A percentile compares a stretch with the other conserved stretches of the same genome.
Evolutionary conservation across 2,329 filamentous ascomycete genomes (phyloP).

Genomic region (Epichloe gansuensis): DNA sequence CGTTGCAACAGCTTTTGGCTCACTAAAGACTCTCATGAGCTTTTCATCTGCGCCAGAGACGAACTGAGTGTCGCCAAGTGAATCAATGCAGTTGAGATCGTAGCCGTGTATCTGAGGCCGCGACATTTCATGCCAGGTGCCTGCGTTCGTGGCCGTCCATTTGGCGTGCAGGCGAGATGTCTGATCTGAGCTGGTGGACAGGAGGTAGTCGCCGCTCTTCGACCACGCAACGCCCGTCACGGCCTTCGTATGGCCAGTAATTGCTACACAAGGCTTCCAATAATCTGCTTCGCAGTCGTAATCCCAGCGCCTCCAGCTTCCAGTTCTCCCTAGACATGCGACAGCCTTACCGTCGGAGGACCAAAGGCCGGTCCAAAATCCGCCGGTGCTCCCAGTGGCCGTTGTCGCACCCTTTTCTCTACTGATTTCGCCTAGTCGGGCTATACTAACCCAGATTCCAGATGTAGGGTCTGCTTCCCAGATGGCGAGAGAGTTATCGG

Average conservation of each 20-base stretch:
- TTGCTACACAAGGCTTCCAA: slow-evolving; percentile 67
- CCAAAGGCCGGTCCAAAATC: slow-evolving; percentile 95
- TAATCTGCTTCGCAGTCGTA: slow-evolving; percentile 46
- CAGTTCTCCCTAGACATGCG: slow-evolving; percentile 76
- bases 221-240: slow-evolving; percentile 81
- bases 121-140: slow-evolving; percentile 90
- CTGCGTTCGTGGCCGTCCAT: slow-evolving; percentile 45
- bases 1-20: slow-evolving; percentile 70
- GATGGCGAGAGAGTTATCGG: slow-evolving; percentile 86
- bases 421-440: slow-evolving; percentile 84
- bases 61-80: slow-evolving; percentile 61
- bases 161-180: slow-evolving; percentile 78
- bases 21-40: slow-evolving; percentile 86
- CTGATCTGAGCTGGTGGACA: slow-evolving; percentile 85
- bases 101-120: slow-evolving; percentile 96
- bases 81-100: slow-evolving; percentile 87
- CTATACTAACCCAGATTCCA: slow-evolving; percentile 81
- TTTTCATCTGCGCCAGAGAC: slow-evolving; percentile 96
- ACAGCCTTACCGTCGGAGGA: slow-evolving; percentile 63
- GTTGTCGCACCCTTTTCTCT: slow-evolving; percentile 92
- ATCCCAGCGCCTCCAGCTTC: slow-evolving; percentile 84
- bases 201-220: slow-evolving; percentile 65
- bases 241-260: slow-evolving; percentile 73
- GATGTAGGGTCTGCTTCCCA: slow-evolving; percentile 79
- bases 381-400: slow-evolving; percentile 87